Conservation (phyloP, 257 asterid species). For the Lithospermum erythrorhizon region DNA sequence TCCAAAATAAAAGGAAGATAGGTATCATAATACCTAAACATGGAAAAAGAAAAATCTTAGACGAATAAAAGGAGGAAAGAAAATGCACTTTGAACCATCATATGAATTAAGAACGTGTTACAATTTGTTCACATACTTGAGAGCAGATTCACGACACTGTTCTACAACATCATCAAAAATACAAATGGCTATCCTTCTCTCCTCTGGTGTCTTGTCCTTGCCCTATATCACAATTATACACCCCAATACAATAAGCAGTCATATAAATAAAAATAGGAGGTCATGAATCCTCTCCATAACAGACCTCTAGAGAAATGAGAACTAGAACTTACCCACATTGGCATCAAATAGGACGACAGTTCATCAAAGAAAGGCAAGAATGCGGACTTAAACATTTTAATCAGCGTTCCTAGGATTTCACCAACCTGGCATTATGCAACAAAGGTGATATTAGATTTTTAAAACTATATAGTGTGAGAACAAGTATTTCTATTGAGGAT, state of each 20-base stretch:
- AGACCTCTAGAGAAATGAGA: neutral
- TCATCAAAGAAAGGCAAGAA: slow-evolving; percentile 96
- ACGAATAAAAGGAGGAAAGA: neutral
- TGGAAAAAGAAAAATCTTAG: neutral
- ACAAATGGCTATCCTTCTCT: slow-evolving; percentile 96
- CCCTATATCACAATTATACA: slow-evolving; percentile 40
- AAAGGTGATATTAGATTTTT: neutral
- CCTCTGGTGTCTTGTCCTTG: slow-evolving; percentile 90
- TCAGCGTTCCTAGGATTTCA: slow-evolving; percentile 84
- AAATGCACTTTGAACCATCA: slow-evolving; percentile 10
- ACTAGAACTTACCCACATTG: slow-evolving; percentile 85
- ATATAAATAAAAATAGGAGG: neutral
- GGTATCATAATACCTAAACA: slow-evolving; percentile 73
- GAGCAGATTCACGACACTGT: slow-evolving; percentile 84
- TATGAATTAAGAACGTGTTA: neutral
- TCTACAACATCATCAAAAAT: slow-evolving; percentile 98
- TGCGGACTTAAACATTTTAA: slow-evolving; percentile 77
- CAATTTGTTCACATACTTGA: slow-evolving; percentile 37
- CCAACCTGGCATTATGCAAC: slow-evolving; percentile 46
- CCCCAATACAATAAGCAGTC: neutral
- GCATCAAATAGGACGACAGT: slow-evolving; percentile 75
- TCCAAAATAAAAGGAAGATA: slow-evolving; percentile 93
- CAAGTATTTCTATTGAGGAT: neutral
- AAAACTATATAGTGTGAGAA: neutral
- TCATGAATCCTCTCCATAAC: neutral